These are phyloP conservation scores for Salvia miltiorrhiza DNA, from an alignment of 257 asterid species.

Conservation along the genomic window DNA sequence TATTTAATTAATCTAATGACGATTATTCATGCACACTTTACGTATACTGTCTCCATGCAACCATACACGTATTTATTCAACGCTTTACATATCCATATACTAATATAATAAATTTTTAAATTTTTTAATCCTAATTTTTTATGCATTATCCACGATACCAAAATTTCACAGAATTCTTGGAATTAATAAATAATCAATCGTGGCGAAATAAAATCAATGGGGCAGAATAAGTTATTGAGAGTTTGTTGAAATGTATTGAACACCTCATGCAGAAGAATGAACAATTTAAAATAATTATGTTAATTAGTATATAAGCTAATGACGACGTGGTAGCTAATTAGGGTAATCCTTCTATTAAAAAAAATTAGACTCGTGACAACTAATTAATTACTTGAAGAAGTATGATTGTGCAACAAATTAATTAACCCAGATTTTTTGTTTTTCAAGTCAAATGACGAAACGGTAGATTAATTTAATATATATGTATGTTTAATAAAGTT, in stretches of 20 bases:
- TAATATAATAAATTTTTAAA: background rate
- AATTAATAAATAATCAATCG: constrained; percentile 9
- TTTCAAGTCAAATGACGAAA: constrained; percentile 29
- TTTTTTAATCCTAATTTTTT: background rate
- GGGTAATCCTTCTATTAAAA: constrained; percentile 29
- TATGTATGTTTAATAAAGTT: background rate
- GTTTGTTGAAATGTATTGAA: constrained; percentile 49
- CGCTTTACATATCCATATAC: constrained; percentile 8
- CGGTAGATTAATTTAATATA: background rate
- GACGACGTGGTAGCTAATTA: constrained; percentile 50
- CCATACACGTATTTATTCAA: constrained; percentile 49
- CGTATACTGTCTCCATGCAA: constrained; percentile 36
- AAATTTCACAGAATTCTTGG: background rate
- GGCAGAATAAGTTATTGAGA: constrained; percentile 26
- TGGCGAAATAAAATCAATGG: constrained; percentile 6
- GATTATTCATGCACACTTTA: constrained; percentile 19
- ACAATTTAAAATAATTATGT: background rate
- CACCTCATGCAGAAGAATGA: constrained; percentile 36
- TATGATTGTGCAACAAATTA: constrained; percentile 31
- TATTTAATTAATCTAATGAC: constrained; percentile 21
- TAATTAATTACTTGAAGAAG: constrained; percentile 41
- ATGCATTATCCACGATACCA: background rate
- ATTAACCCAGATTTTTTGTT: background rate
- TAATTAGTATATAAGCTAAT: constrained; percentile 2
- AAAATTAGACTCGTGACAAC: constrained; percentile 32